A percentile compares a stretch with the other conserved stretches of the same genome.
phyloP scores from a whole-genome alignment of 495 filamentous ascomycete genomes.

The Penicillium malachiteum region DNA sequence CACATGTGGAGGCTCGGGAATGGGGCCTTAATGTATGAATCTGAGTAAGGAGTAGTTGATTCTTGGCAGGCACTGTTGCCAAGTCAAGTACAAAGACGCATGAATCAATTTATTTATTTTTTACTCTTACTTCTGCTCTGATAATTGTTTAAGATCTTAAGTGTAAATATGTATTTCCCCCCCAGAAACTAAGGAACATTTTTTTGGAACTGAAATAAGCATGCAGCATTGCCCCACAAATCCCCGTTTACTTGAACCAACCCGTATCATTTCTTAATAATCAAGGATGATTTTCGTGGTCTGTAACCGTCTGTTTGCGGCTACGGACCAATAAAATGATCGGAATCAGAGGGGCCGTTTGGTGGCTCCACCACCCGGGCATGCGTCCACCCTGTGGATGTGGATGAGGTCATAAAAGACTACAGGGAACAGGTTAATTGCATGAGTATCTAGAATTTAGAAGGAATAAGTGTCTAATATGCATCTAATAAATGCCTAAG shows the following conservation, averaged over 20 bases:
- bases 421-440: not conserved
- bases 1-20: not conserved
- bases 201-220: constrained; percentile 16
- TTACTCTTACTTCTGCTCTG: no score
- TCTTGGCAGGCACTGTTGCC: not conserved
- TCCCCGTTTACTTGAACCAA: constrained; percentile 11
- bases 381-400: not conserved
- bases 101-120: not conserved
- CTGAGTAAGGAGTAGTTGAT: not conserved
- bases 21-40: not conserved
- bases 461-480: not conserved
- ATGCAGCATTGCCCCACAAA: constrained; percentile 18
- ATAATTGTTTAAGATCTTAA: no score
- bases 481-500: no score
- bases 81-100: not conserved
- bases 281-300: constrained; percentile 1
- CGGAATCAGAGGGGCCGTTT: constrained; percentile 7
- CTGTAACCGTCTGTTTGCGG: constrained; percentile 23
- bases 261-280: not conserved
- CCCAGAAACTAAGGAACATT: no score
- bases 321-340: constrained; percentile 9
- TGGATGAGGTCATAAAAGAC: not conserved
- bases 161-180: no score
- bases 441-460: not conserved
- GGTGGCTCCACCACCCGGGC: constrained; percentile 16